Conservation (phyloP, 2,329 filamentous ascomycete species). For the Sordariomycetes sp. region DNA sequence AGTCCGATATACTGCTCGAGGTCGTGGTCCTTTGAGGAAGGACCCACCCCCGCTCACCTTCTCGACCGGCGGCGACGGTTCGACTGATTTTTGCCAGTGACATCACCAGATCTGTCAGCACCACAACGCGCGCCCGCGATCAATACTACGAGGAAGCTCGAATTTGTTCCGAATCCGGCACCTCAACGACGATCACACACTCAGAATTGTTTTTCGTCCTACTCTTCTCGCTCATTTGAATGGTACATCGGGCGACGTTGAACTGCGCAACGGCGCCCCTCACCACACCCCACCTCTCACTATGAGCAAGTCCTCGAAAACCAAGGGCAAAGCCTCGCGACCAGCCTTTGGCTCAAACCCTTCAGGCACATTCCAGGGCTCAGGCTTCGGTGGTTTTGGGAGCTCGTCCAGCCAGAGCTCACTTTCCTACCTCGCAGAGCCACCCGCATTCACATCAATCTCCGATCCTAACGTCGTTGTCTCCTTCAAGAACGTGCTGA, state of each 20-base stretch:
- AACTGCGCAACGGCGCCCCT: too few species aligned
- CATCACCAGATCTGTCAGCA: background rate
- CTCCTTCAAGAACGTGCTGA: slow-evolving; percentile 83
- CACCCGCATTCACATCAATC: slow-evolving; percentile 69
- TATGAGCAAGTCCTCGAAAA: slow-evolving; percentile 4
- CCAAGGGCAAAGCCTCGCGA: slow-evolving; percentile 3
- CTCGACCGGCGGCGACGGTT: too few species aligned
- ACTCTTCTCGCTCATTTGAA: too few species aligned
- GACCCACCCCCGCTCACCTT: too few species aligned
- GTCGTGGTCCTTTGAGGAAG: too few species aligned
- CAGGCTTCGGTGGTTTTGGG: slow-evolving; percentile 6
- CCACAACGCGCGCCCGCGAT: too few species aligned
- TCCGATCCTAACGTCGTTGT: slow-evolving; percentile 77
- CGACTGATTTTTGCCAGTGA: slow-evolving; percentile 1
- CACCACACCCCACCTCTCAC: slow-evolving; percentile 1
- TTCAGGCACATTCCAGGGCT: background rate
- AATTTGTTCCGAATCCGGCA: too few species aligned
- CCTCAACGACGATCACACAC: too few species aligned
- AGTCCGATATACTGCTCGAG: too few species aligned
- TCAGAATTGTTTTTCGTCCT: too few species aligned
- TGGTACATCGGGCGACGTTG: too few species aligned
- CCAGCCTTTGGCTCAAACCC: background rate
- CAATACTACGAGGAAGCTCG: too few species aligned
- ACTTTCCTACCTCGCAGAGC: slow-evolving; percentile 81
- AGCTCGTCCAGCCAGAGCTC: slow-evolving; percentile 24